Conservation (phyloP, 495 filamentous ascomycete species). For the Daldinia childiae region DNA sequence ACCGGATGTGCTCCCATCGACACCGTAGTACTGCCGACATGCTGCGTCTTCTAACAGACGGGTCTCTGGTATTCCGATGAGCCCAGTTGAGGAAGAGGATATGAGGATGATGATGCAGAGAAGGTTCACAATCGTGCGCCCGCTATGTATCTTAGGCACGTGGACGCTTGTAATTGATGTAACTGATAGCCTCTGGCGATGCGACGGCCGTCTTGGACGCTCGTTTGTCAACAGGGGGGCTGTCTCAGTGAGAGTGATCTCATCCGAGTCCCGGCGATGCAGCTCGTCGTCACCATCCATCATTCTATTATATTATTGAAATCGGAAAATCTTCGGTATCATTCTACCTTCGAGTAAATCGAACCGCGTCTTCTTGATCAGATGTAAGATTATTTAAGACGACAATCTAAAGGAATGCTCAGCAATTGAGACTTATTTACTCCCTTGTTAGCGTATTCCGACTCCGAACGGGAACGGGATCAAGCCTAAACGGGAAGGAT, state of each 20-base stretch:
- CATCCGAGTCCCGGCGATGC: constrained; percentile 15
- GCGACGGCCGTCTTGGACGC: constrained; percentile 13
- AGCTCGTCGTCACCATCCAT: constrained; percentile 9
- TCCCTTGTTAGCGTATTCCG: not conserved
- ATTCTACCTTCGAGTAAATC: not conserved
- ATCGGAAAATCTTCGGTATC: not conserved
- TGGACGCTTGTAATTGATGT: constrained; percentile 35
- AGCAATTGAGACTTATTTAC: not conserved
- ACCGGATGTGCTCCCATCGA: constrained; percentile 7
- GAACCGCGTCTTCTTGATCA: not conserved
- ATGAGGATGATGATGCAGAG: constrained; percentile 34
- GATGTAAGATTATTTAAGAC: not conserved
- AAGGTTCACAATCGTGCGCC: constrained; percentile 23
- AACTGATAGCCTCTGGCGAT: constrained; percentile 19
- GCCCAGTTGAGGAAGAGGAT: constrained; percentile 22
- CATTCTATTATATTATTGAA: not conserved
- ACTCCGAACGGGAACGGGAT: not conserved
- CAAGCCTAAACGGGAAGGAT: not conserved
- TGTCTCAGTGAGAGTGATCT: constrained; percentile 23
- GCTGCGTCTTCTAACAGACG: constrained; percentile 45
- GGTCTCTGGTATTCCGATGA: constrained; percentile 32
- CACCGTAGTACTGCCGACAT: constrained; percentile 47
- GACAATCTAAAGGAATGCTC: not conserved
- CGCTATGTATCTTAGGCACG: constrained; percentile 21
- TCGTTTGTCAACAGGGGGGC: constrained; percentile 9